Conservation (phyloP, 495 filamentous ascomycete species). For the Diplogelasinospora grovesii region DNA sequence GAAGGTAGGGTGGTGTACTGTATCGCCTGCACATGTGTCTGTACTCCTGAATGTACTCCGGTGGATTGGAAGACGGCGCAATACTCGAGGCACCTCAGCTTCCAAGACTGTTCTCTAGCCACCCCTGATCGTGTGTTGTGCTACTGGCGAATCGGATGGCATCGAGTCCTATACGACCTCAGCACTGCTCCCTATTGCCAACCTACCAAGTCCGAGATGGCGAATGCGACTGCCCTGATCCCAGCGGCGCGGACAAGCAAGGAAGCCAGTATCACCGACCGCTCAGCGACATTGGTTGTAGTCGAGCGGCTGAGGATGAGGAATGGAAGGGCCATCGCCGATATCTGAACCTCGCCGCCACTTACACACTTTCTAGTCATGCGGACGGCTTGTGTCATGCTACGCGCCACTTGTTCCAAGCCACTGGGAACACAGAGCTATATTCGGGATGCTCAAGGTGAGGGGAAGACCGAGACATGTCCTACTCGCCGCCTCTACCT, state of each 20-base stretch:
- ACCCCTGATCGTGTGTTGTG: background rate
- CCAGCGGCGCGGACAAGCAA: slow-evolving; percentile 10
- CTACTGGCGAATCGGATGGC: background rate
- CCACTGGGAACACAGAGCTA: slow-evolving; percentile 1
- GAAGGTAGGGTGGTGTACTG: no score
- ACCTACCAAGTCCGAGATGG: slow-evolving; percentile 2
- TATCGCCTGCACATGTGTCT: slow-evolving; percentile 9
- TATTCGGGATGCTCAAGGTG: background rate
- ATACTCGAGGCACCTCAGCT: background rate
- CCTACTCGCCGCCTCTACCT: background rate
- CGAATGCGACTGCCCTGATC: slow-evolving; percentile 7
- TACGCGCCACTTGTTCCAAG: slow-evolving; percentile 2
- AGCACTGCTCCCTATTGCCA: slow-evolving; percentile 2
- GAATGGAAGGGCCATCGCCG: background rate
- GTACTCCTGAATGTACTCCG: background rate
- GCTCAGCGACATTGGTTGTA: background rate
- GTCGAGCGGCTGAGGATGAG: no score
- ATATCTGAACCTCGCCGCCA: background rate
- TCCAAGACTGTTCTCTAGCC: slow-evolving; percentile 1
- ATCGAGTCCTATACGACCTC: slow-evolving; percentile 4
- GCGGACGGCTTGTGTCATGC: slow-evolving; percentile 4
- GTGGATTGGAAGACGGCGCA: background rate
- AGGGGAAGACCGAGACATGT: slow-evolving; percentile 1
- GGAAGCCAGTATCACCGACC: background rate
- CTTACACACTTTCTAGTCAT: slow-evolving; percentile 4